Percentiles rank a stretch among this genome's conserved stretches.
These are phyloP conservation scores for Solanum acaule DNA, from an alignment of 257 asterid genomes.

Conservation along the genomic window DNA sequence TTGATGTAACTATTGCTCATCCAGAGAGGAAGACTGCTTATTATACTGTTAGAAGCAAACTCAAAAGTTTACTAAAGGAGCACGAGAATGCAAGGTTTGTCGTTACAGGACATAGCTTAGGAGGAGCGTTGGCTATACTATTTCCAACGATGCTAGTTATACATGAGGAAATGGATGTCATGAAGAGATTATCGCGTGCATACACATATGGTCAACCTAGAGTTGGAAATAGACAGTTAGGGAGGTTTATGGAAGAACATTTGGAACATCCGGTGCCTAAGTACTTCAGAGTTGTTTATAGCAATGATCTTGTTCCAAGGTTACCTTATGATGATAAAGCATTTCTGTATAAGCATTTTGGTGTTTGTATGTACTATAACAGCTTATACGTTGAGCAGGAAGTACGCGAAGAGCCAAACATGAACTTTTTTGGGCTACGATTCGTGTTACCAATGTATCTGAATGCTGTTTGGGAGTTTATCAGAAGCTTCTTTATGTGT, in stretches of 20 bases:
- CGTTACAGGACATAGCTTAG: constrained; percentile 86
- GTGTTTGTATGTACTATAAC: constrained; percentile 61
- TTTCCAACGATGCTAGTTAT: constrained; percentile 60
- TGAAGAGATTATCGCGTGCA: constrained; percentile 46
- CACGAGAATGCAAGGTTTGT: constrained; percentile 61
- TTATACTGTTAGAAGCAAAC: constrained; percentile 39
- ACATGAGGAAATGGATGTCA: constrained; percentile 47
- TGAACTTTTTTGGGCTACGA: constrained; percentile 55
- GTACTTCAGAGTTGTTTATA: constrained; percentile 71
- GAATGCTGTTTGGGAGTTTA: constrained; percentile 69
- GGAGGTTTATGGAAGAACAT: constrained; percentile 52
- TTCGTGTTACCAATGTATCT: constrained; percentile 52
- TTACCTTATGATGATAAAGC: constrained; percentile 78
- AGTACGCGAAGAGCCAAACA: constrained; percentile 73
- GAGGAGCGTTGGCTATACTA: constrained; percentile 88
- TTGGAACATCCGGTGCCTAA: constrained; percentile 41
- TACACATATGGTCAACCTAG: constrained; percentile 92
- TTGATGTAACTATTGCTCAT: constrained; percentile 4
- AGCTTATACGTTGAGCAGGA: constrained; percentile 67
- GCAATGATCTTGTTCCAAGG: constrained; percentile 89
- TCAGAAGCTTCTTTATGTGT: constrained; percentile 46
- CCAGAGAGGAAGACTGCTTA: constrained; percentile 45
- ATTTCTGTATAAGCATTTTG: constrained; percentile 89
- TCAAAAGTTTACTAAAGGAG: constrained; percentile 43
- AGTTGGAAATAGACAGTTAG: constrained; percentile 50